phyloP scores from a whole-genome alignment of 371 early-diverging fungal species.

The Zychaea mexicana region DNA sequence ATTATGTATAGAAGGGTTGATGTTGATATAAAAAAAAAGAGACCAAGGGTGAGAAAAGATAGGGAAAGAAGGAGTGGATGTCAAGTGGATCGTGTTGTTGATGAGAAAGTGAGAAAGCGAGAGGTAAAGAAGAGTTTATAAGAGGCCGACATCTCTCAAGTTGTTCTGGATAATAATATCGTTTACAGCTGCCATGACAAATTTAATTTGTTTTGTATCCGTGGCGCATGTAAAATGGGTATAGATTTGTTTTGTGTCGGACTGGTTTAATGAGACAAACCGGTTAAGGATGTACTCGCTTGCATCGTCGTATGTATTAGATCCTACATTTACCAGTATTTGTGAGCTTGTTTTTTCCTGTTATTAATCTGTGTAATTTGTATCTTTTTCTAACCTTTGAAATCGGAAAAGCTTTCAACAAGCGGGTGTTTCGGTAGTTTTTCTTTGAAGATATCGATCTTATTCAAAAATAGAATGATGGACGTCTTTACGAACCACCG shows the following conservation, averaged over 20 bases:
- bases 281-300: slow-evolving; percentile 85
- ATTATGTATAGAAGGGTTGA: no score
- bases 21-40: no score
- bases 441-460: slow-evolving; percentile 92
- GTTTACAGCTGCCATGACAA: slow-evolving; percentile 95
- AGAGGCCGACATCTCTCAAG: slow-evolving; percentile 83
- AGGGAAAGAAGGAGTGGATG: no score
- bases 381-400: slow-evolving; percentile 9
- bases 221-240: slow-evolving; percentile 97
- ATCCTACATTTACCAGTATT: slow-evolving; percentile 32
- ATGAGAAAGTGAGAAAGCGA: not conserved
- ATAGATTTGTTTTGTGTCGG: slow-evolving; percentile 85
- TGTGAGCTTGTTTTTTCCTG: no score
- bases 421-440: slow-evolving; percentile 85
- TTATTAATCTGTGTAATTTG: no score
- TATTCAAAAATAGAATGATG: slow-evolving; percentile 96
- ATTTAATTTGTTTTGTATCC: slow-evolving; percentile 95
- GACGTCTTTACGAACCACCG: slow-evolving; percentile 93
- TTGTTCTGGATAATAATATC: slow-evolving; percentile 94
- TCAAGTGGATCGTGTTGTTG: no score
- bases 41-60: no score
- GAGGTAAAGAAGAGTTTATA: slow-evolving; percentile 50
- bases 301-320: slow-evolving; percentile 77
- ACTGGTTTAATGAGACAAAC: slow-evolving; percentile 82
- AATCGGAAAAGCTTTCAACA: slow-evolving; percentile 85